These are phyloP conservation scores for Leccinum pellstonianum DNA, from an alignment of 768 basidiomycete species.

Conservation along the genomic window DNA sequence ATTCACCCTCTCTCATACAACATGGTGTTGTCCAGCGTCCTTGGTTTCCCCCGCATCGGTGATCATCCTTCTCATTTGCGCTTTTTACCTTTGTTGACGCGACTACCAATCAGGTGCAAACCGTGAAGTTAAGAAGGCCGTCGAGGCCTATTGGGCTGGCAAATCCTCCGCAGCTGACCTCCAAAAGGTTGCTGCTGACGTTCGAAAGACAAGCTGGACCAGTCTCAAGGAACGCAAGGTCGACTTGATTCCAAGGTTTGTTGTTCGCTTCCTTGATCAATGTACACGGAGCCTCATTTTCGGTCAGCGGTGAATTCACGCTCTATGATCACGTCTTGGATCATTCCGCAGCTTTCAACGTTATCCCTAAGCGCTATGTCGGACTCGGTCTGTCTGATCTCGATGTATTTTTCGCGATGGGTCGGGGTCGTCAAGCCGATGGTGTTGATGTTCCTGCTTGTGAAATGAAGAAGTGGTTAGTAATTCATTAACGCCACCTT, in stretches of 20 bases:
- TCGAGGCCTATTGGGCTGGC: conserved; percentile 97
- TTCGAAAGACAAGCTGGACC: conserved; percentile 88
- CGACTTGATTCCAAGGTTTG: conserved; percentile 88
- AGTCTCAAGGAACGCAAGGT: conserved; percentile 82
- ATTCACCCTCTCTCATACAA: conserved; percentile 17
- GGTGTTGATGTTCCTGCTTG: conserved; percentile 95
- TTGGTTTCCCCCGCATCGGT: conserved; percentile 91
- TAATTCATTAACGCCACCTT: conserved; percentile 11
- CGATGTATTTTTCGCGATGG: conserved; percentile 99
- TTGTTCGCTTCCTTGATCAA: conserved; percentile 6
- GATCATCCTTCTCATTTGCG: neutral
- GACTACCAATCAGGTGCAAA: conserved; percentile 61
- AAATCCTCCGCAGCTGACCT: conserved; percentile 88
- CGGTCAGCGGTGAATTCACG: conserved; percentile 89
- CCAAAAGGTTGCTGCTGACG: conserved; percentile 80
- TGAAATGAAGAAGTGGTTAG: conserved; percentile 99
- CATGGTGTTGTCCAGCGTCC: conserved; percentile 82
- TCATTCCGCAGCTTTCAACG: conserved; percentile 94
- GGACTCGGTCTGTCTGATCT: conserved; percentile 83
- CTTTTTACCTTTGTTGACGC: conserved; percentile 2
- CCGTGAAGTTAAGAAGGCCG: conserved; percentile 96
- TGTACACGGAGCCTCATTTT: conserved; percentile 14
- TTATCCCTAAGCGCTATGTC: conserved; percentile 91
- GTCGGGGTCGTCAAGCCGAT: conserved; percentile 93
- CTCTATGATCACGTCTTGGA: conserved; percentile 99